phyloP scores from a whole-genome alignment of 2,329 filamentous ascomycete species.

The Xylariaceae sp. region DNA sequence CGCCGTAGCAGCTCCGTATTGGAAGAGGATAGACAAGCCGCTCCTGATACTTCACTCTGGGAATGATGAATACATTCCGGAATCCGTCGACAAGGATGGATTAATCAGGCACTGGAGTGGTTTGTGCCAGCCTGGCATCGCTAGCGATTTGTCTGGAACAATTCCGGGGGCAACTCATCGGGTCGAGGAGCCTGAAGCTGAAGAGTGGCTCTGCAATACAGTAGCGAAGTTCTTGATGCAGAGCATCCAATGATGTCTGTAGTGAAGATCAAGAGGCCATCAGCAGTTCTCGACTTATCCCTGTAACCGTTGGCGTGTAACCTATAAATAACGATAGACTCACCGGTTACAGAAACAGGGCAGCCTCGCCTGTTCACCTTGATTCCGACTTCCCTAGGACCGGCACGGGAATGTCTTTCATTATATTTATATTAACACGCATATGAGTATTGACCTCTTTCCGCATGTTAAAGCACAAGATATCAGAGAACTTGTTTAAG shows the following conservation, averaged over 20 bases:
- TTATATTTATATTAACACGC: no score
- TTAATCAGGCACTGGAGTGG: slow-evolving; percentile 54
- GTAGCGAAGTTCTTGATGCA: slow-evolving; percentile 41
- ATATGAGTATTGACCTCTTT: not conserved
- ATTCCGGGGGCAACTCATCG: slow-evolving; percentile 50
- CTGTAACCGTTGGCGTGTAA: no score
- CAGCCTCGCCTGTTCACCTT: no score
- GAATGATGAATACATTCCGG: slow-evolving; percentile 60
- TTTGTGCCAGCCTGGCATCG: slow-evolving; percentile 37
- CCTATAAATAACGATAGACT: no score
- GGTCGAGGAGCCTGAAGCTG: slow-evolving; percentile 41
- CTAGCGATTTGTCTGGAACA: slow-evolving; percentile 45
- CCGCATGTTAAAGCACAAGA: not conserved
- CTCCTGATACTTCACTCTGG: slow-evolving; percentile 61
- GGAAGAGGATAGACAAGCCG: slow-evolving; percentile 56
- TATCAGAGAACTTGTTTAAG: no score
- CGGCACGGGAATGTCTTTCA: no score
- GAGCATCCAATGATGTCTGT: slow-evolving; percentile 9
- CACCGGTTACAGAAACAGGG: no score
- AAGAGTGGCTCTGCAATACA: slow-evolving; percentile 44
- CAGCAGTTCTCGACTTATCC: no score
- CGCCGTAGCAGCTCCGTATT: slow-evolving; percentile 54
- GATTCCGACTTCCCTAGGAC: no score
- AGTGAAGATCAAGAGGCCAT: not conserved
- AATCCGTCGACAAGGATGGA: slow-evolving; percentile 48